Evolutionary conservation across 441 rosid species (phyloP).

Genomic region (Erysimum cheiri): DNA sequence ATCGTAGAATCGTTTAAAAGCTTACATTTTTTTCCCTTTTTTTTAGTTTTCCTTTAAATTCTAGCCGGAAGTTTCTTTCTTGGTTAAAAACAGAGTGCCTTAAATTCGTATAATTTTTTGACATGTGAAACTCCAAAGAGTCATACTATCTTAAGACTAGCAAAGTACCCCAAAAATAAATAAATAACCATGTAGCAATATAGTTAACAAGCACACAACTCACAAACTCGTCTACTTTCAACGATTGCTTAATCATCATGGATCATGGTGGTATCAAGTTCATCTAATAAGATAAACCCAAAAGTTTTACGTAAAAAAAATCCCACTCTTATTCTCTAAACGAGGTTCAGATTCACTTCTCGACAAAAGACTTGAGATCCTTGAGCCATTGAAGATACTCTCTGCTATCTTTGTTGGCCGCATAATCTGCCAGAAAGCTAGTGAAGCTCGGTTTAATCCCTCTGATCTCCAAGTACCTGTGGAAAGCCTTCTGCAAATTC

Average conservation of each 20-base stretch:
- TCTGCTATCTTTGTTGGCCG: constrained; percentile 61
- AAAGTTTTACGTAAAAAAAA: not conserved
- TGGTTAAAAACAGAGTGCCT: too few relatives aligned
- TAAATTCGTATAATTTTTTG: not conserved
- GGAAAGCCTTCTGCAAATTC: constrained; percentile 80
- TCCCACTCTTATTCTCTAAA: constrained; percentile 17
- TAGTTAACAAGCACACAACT: not conserved
- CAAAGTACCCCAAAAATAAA: not conserved
- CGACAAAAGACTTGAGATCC: constrained; percentile 62
- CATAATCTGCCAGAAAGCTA: constrained; percentile 62
- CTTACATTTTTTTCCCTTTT: not conserved
- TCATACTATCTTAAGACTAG: not conserved
- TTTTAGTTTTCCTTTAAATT: too few relatives aligned
- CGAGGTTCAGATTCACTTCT: constrained; percentile 37
- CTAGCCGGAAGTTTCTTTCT: not conserved
- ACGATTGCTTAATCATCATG: constrained; percentile 4
- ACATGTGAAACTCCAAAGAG: not conserved
- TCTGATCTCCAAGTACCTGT: constrained; percentile 72
- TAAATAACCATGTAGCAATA: not conserved
- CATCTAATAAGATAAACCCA: not conserved
- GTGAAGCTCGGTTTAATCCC: constrained; percentile 76
- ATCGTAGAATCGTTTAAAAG: constrained; percentile 16
- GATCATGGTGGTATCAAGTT: constrained; percentile 5
- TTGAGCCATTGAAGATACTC: constrained; percentile 73
- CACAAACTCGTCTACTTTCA: not conserved